Evolutionary conservation across 768 basidiomycete species (phyloP).

Genomic region (Podaxis sp.): DNA sequence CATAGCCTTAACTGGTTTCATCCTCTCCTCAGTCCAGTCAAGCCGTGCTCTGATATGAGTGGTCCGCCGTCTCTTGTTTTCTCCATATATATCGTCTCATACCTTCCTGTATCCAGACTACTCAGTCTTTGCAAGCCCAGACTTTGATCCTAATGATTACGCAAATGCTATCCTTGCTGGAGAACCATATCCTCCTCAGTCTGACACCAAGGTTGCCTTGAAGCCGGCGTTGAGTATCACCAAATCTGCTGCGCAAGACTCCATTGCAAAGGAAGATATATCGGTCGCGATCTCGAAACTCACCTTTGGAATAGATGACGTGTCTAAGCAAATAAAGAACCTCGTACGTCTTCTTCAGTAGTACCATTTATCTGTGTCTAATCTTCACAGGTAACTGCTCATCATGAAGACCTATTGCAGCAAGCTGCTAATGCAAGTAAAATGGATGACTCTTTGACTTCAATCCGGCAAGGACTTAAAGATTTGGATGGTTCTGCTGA

Average conservation of each 20-base stretch:
- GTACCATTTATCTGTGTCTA: neutral
- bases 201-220: slow-evolving; percentile 34
- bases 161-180: slow-evolving; percentile 89
- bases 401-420: slow-evolving; percentile 80
- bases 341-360: slow-evolving; percentile 53
- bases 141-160: slow-evolving; percentile 88
- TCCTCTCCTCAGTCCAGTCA: neutral
- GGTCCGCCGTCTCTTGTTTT: slow-evolving; percentile 15
- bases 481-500: slow-evolving; percentile 78
- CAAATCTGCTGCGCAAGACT: slow-evolving; percentile 45
- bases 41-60: slow-evolving; percentile 8
- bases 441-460: slow-evolving; percentile 68
- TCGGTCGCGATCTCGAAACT: slow-evolving; percentile 88
- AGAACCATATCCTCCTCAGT: slow-evolving; percentile 60
- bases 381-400: slow-evolving; percentile 63
- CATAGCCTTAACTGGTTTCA: neutral
- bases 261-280: slow-evolving; percentile 78
- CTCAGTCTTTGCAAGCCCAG: slow-evolving; percentile 64
- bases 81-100: slow-evolving; percentile 30
- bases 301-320: slow-evolving; percentile 86
- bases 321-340: slow-evolving; percentile 84
- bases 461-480: slow-evolving; percentile 66
- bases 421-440: slow-evolving; percentile 76
- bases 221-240: slow-evolving; percentile 21
- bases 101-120: slow-evolving; percentile 53